Evolutionary conservation across 441 rosid genomes (phyloP).

Genomic region (Mallotus japonicus): DNA sequence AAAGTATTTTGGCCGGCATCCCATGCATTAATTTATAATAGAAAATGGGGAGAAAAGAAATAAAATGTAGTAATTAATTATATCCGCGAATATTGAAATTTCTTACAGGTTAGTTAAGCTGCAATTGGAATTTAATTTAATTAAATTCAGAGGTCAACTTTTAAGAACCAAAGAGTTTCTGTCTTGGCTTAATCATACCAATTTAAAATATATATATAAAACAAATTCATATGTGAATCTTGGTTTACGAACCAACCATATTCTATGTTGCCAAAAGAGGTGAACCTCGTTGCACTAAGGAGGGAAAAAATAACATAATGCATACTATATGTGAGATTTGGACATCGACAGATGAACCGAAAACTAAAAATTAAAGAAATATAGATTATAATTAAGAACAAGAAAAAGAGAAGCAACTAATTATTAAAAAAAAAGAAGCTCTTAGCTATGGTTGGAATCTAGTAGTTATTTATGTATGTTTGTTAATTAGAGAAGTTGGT

Average conservation of each 20-base stretch:
- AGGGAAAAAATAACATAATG: not conserved
- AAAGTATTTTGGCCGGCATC: not conserved
- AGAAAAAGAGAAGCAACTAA: too few relatives aligned
- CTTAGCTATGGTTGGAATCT: too few relatives aligned
- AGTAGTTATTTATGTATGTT: too few relatives aligned
- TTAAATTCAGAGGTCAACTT: constrained; percentile 24
- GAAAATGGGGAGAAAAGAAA: not conserved
- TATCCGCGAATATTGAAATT: constrained; percentile 2
- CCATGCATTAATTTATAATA: not conserved
- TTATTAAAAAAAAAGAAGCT: too few relatives aligned
- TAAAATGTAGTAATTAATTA: not conserved
- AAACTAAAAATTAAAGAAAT: not conserved
- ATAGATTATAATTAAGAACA: not conserved
- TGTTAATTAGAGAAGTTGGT: too few relatives aligned
- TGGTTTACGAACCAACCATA: too few relatives aligned
- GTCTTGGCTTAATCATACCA: not conserved
- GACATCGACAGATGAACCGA: constrained; percentile 23
- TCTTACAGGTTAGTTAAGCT: constrained; percentile 19
- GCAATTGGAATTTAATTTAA: not conserved
- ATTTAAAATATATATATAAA: too few relatives aligned
- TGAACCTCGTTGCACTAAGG: not conserved
- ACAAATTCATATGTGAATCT: too few relatives aligned
- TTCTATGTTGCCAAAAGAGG: not conserved
- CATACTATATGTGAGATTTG: constrained; percentile 12
- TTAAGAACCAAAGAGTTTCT: constrained; percentile 12